phyloP scores from a whole-genome alignment of 148 eudicot genomes.

The Rhododendron griersonianum region DNA sequence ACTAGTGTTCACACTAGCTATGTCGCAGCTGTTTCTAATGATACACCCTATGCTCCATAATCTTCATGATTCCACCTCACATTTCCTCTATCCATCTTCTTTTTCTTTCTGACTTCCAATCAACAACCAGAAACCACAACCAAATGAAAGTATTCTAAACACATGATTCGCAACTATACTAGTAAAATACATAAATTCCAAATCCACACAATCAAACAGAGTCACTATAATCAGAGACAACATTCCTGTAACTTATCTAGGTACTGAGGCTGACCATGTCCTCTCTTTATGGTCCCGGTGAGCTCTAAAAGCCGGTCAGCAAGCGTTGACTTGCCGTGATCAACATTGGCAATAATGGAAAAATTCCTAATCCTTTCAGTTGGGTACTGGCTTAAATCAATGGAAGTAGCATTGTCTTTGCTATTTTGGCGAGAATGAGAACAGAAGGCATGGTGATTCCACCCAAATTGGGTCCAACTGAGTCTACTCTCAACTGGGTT shows the following conservation, averaged over 20 bases:
- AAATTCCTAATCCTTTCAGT: slow-evolving; percentile 76
- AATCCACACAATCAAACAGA: background rate
- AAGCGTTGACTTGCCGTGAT: slow-evolving; percentile 91
- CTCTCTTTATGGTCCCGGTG: slow-evolving; percentile 83
- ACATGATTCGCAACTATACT: background rate
- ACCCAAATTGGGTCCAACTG: slow-evolving; percentile 20
- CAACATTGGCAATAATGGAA: slow-evolving; percentile 92
- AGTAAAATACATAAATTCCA: background rate
- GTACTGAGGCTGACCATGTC: slow-evolving; percentile 93
- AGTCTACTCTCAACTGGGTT: slow-evolving; percentile 12
- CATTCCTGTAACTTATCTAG: slow-evolving; percentile 92
- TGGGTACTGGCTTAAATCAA: slow-evolving; percentile 68
- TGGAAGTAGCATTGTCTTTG: slow-evolving; percentile 27
- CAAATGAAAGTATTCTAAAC: background rate
- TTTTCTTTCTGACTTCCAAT: background rate
- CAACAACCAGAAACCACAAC: background rate
- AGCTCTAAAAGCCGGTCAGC: slow-evolving; percentile 94
- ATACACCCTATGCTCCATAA: background rate
- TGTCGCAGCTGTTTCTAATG: background rate
- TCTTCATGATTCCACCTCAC: background rate
- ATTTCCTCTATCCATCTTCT: background rate
- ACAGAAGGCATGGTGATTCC: slow-evolving; percentile 30
- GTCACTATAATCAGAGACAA: background rate
- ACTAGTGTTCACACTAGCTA: background rate
- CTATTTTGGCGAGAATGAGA: slow-evolving; percentile 39